These are phyloP conservation scores for Fusarium nanum DNA, from an alignment of 2,329 filamentous ascomycete species.

Conservation along the genomic window DNA sequence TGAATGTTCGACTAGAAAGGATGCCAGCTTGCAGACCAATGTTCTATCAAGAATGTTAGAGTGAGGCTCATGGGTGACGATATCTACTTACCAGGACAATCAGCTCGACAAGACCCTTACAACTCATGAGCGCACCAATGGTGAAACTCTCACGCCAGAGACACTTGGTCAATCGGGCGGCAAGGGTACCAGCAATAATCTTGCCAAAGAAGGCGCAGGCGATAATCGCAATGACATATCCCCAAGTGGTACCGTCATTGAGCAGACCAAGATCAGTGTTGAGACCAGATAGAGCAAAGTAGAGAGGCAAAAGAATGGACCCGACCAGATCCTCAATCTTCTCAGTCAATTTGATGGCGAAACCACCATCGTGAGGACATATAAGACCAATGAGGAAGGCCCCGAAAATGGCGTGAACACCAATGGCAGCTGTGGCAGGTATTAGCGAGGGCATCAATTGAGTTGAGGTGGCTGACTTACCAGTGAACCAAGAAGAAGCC, in stretches of 20 bases:
- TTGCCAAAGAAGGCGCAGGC: conserved; percentile 86
- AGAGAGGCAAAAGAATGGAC: conserved; percentile 86
- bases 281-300: conserved; percentile 91
- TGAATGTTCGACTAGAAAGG: conserved; percentile 83
- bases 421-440: conserved; percentile 70
- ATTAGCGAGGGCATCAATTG: background rate
- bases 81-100: conserved; percentile 81
- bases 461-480: conserved; percentile 44
- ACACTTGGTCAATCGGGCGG: conserved; percentile 75
- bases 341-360: conserved; percentile 90
- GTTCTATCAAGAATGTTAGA: conserved; percentile 55
- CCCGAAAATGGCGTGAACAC: conserved; percentile 94
- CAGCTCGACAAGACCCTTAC: conserved; percentile 92
- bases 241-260: conserved; percentile 86
- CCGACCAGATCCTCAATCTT: conserved; percentile 94
- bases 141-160: conserved; percentile 91
- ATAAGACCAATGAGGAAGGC: conserved; percentile 91
- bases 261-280: conserved; percentile 89
- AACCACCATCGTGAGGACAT: conserved; percentile 88
- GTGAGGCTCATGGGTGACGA: fast-evolving
- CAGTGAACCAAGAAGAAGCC: conserved; percentile 84
- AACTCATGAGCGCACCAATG: conserved; percentile 94
- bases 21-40: conserved; percentile 87
- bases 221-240: conserved; percentile 86
- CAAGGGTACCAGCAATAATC: conserved; percentile 82